Percentiles rank a stretch among this genome's conserved stretches.
phyloP scores from a whole-genome alignment of 2,329 filamentous ascomycete species.

The Sphaerulina populicola region DNA sequence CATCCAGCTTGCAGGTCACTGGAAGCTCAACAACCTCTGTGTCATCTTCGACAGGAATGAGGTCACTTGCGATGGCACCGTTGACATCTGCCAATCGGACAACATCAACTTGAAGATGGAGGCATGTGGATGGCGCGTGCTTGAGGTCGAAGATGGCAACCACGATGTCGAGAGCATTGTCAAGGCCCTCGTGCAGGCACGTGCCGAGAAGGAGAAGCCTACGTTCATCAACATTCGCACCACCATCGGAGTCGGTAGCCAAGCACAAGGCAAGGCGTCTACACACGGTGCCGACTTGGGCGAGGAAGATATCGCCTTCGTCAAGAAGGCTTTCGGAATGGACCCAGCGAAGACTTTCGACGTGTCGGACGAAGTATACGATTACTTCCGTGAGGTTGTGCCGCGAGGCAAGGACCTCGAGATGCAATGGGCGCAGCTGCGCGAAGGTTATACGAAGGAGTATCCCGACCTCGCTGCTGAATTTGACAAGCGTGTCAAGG shows the following conservation, averaged over 20 bases:
- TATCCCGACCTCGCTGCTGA: slow-evolving; percentile 46
- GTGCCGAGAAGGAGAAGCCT: slow-evolving; percentile 38
- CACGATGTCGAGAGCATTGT: slow-evolving; percentile 46
- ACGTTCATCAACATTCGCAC: slow-evolving; percentile 52
- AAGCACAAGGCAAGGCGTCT: slow-evolving; percentile 44
- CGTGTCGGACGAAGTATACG: slow-evolving; percentile 39
- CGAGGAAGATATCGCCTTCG: slow-evolving; percentile 45
- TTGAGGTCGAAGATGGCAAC: slow-evolving; percentile 48
- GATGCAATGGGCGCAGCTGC: slow-evolving; percentile 42
- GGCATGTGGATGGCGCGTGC: slow-evolving; percentile 48
- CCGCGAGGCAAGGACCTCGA: slow-evolving; percentile 42
- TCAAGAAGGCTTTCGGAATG: slow-evolving; percentile 47
- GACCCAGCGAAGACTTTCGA: slow-evolving; percentile 38
- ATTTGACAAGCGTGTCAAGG: slow-evolving; percentile 43
- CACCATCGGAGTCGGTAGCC: slow-evolving; percentile 48
- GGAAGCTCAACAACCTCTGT: slow-evolving; percentile 48
- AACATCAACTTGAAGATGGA: slow-evolving; percentile 52
- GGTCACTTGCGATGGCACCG: slow-evolving; percentile 50
- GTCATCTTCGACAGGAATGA: slow-evolving; percentile 55
- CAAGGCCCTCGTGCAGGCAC: slow-evolving; percentile 37
- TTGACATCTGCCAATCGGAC: slow-evolving; percentile 46
- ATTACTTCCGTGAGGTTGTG: slow-evolving; percentile 47
- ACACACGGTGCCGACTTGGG: slow-evolving; percentile 54
- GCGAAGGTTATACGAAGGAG: slow-evolving; percentile 38
- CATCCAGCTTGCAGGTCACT: slow-evolving; percentile 50